Base-by-base conservation (phyloP, 2,329 filamentous ascomycete species). In the Aspergillus hortae region DNA sequence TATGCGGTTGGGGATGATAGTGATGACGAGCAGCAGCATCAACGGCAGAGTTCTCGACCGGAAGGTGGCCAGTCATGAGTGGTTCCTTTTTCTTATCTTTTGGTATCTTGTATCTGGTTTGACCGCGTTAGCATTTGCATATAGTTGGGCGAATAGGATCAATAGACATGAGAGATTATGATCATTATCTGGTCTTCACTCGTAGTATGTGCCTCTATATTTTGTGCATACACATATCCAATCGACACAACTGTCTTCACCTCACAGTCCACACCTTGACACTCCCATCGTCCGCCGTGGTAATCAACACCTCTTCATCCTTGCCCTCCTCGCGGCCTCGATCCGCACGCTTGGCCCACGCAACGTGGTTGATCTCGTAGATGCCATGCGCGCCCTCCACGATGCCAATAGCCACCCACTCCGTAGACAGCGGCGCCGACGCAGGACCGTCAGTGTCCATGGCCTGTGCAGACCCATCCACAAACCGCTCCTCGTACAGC, bases 281-380 rank as follows among this genome's bases (percentile, higher is more conserved):
- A 48, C 88, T 79, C 0, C 94, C 94, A 72, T 97, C 92, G 68
- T 99, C 94, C 0, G 92, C 94, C 0, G 92, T 96, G 14, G 88
- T 94, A 17, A 97, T 77, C 44, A 99, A 77, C 68, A 96, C 87
- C 73, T 97, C 92, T 62, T 96, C 78, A 1, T 81, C 79, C n/a
- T 59, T 56, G 7, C 55, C 56, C 73, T 77, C 66, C 79, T 79
- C 1, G 76, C 86, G 46, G 79, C 57, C 60, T 38, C 66, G 78
- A 67, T 96, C 91, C 52, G 84, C 88, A 52, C 92, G 80, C 61
- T 80, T 83, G 59, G 90, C 91, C 94, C 94, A 99, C 2, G 83
- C 85, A 45, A 94, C 81, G 70, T 96, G 91, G 65, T 99, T 99
- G 57, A 97, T 81, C 73, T 99, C 94, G 66, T 92, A 96, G 2